A percentile compares a stretch with the other conserved stretches of the same genome.
phyloP scores from a whole-genome alignment of 805 yeast genomes.

The Hanseniaspora lachancei region DNA sequence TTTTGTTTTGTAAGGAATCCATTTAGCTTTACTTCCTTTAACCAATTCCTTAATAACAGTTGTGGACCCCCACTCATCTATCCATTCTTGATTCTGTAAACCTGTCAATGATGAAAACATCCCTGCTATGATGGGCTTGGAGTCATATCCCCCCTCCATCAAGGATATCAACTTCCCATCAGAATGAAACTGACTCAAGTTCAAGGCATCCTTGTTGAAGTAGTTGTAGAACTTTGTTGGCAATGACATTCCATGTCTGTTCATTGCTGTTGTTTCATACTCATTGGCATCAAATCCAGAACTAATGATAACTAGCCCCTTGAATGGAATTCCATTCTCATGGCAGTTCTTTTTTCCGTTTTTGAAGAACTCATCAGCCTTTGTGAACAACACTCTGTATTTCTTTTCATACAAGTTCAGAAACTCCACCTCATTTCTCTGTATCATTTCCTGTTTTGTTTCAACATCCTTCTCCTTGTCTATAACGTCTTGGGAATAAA shows the following conservation, averaged over 20 bases:
- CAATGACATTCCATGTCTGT: conserved; percentile 66
- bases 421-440: conserved; percentile 26
- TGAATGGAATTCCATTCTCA: conserved; percentile 32
- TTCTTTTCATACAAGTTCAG: conserved; percentile 44
- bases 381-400: conserved; percentile 47
- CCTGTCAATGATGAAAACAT: conserved; percentile 69
- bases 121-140: conserved; percentile 67
- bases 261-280: conserved; percentile 72
- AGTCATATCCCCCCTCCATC: conserved; percentile 78
- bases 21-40: conserved; percentile 53
- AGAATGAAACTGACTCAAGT: conserved; percentile 49
- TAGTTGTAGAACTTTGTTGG: conserved; percentile 67
- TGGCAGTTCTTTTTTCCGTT: conserved; percentile 35
- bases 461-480: not conserved
- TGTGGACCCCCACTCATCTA: conserved; percentile 49
- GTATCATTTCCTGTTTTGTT: not conserved
- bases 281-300: conserved; percentile 87
- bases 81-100: conserved; percentile 45
- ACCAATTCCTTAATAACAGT: conserved; percentile 51
- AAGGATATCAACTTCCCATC: conserved; percentile 53
- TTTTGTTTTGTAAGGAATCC: conserved; percentile 41
- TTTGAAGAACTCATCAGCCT: conserved; percentile 54
- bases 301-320: conserved; percentile 54
- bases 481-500: not conserved
- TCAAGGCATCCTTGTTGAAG: conserved; percentile 62